These are phyloP conservation scores for Metschnikowia cubensis DNA, from an alignment of 805 yeast genomes.

Conservation along the genomic window DNA sequence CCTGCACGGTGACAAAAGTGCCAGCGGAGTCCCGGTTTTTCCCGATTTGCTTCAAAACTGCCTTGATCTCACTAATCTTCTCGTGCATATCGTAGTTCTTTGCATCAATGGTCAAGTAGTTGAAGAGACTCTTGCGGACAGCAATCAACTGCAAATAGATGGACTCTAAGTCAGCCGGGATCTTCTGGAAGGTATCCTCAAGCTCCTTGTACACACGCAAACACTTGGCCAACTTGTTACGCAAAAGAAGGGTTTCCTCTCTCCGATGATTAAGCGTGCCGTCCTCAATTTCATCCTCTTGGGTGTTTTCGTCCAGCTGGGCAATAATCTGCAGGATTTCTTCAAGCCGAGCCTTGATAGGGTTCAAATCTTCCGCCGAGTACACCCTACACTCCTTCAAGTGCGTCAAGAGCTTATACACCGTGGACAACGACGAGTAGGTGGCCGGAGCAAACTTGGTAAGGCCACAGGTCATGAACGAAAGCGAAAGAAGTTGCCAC, in stretches of 20 bases:
- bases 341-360: conserved; percentile 66
- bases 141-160: conserved; percentile 57
- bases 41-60: conserved; percentile 27
- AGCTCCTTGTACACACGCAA: conserved; percentile 52
- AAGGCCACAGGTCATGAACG: conserved; percentile 89
- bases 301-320: conserved; percentile 15
- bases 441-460: conserved; percentile 91
- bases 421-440: conserved; percentile 83
- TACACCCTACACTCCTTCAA: conserved; percentile 75
- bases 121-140: conserved; percentile 55
- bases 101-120: conserved; percentile 23
- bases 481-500: conserved; percentile 80
- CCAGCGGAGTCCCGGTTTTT: conserved; percentile 52
- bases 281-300: conserved; percentile 11
- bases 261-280: conserved; percentile 31
- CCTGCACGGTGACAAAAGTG: conserved; percentile 34
- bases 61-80: conserved; percentile 21
- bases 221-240: conserved; percentile 64
- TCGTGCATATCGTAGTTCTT: conserved; percentile 6
- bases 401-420: conserved; percentile 78
- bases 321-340: conserved; percentile 66
- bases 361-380: conserved; percentile 77
- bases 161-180: conserved; percentile 36
- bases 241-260: conserved; percentile 59
- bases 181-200: conserved; percentile 45